Evolutionary conservation across 2,329 filamentous ascomycete species (phyloP), one percentile per base, ranked within the genome.

Genomic region (Cyphellophora europaea): DNA sequence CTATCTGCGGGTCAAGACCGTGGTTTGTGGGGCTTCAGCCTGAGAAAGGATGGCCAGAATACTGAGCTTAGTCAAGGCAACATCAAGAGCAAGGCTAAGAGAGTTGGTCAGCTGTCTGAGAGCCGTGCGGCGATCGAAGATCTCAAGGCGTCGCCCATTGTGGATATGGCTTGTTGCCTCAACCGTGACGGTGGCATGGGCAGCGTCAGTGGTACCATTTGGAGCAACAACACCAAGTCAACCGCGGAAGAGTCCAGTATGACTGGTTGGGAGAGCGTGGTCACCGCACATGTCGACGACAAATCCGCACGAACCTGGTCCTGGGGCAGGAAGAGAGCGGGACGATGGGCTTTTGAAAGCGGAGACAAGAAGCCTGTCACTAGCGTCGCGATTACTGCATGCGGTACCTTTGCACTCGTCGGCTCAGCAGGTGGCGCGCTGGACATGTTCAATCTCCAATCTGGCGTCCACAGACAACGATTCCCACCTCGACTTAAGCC

Each of bases 381-480:
- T 45, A 89, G 83, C 35, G 86, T 98, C 13, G 75, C 87, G 8
- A 81, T 98, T 41, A 94, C 85, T 35, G 74, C 85, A 1, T 98
- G 91, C 51, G 91, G 91, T 37, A 95, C 84, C 2, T 98, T 98
- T 65, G 88, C 88, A 2, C 62, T 96, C 4, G 71, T 98, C 14
- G 91, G 91, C 2, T 95, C 89, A 1, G 77, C 76, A 18, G 77
- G 72, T 23, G 91, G 91, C 27, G 75, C 77, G 19, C 79, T 98
- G 37, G 87, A 95, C 56, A 89, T 93, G 81, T 96, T 83, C 72
- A 98, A 98, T 55, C 66, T 98, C 39, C 91, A 98, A 57, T 96
- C 91, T 29, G 91, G 91, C 29, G 67, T 80, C 13, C 85, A 93
- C 57, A 79, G 89, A 38, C 86, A 93, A 52, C 77, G 82, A 12